Evolutionary conservation across 495 filamentous ascomycete genomes (phyloP).

Genomic region (Niebla homalea): DNA sequence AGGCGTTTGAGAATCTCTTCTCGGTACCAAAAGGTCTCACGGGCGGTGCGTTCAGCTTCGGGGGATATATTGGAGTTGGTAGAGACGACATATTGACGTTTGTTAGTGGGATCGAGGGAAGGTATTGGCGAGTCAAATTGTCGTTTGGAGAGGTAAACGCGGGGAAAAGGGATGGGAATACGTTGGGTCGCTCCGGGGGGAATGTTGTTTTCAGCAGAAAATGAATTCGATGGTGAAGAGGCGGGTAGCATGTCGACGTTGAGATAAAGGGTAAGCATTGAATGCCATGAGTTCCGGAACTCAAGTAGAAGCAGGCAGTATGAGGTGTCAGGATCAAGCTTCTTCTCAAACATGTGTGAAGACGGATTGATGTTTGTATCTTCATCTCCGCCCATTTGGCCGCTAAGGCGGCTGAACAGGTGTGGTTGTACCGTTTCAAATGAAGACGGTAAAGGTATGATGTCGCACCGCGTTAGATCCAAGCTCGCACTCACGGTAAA

Average conservation of each 20-base stretch:
- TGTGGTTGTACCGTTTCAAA: no score
- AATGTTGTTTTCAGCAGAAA: slow-evolving; percentile 30
- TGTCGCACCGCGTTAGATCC: slow-evolving; percentile 63
- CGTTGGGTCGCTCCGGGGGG: slow-evolving; percentile 68
- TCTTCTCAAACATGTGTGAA: no score
- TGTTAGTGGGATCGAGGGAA: slow-evolving; percentile 54
- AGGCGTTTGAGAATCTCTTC: slow-evolving; percentile 66
- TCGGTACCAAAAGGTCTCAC: slow-evolving; percentile 88
- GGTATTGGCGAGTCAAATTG: slow-evolving; percentile 55
- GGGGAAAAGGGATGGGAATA: slow-evolving; percentile 60
- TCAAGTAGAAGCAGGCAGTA: slow-evolving; percentile 75
- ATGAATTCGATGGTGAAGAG: not conserved
- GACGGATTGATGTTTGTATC: no score
- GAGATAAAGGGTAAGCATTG: slow-evolving; percentile 44
- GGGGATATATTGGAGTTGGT: slow-evolving; percentile 56
- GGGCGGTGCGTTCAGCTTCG: slow-evolving; percentile 60
- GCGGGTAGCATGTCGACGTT: slow-evolving; percentile 22
- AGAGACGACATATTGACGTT: slow-evolving; percentile 82
- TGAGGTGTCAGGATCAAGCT: slow-evolving; percentile 19
- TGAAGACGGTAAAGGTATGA: slow-evolving; percentile 47
- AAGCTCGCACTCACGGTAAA: slow-evolving; percentile 86
- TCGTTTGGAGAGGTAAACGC: slow-evolving; percentile 64
- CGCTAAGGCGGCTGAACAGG: no score
- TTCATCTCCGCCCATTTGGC: no score
- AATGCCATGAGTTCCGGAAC: slow-evolving; percentile 78